phyloP scores from a whole-genome alignment of 1,284 basidiomycete genomes.

The Phaffia rhodozyma region DNA sequence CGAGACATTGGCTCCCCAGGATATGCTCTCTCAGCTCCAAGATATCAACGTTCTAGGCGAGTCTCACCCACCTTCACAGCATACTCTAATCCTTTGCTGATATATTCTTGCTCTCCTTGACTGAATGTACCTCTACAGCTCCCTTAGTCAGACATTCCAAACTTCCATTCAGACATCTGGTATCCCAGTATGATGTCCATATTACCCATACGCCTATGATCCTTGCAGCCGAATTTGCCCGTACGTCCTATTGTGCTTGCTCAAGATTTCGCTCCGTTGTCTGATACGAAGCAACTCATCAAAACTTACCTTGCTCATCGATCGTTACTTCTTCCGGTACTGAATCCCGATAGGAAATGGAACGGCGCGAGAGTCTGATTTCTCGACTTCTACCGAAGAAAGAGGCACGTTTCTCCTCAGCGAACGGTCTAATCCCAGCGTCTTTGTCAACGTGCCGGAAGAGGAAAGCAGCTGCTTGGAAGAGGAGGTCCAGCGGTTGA shows the following conservation, averaged over 20 bases:
- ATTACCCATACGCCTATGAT: slow-evolving; percentile 52
- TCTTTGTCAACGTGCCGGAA: background rate
- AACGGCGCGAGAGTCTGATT: slow-evolving; percentile 43
- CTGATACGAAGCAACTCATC: background rate
- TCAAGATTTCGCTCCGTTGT: background rate
- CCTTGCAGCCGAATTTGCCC: slow-evolving; percentile 31
- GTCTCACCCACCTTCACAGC: slow-evolving; percentile 1
- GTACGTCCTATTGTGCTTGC: background rate
- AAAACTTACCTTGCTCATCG: background rate
- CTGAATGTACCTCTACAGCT: slow-evolving; percentile 26
- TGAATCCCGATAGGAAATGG: slow-evolving; percentile 44
- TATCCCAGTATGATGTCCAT: slow-evolving; percentile 45
- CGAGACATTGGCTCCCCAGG: slow-evolving; percentile 34
- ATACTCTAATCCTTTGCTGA: background rate
- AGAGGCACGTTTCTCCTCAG: slow-evolving; percentile 42
- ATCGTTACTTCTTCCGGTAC: slow-evolving; percentile 21
- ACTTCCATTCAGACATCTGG: slow-evolving; percentile 45
- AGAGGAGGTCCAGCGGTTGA: background rate
- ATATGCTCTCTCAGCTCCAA: slow-evolving; percentile 37
- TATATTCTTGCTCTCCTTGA: slow-evolving; percentile 1
- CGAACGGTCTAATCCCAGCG: slow-evolving; percentile 17
- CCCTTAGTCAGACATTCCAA: slow-evolving; percentile 49
- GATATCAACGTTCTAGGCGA: slow-evolving; percentile 39
- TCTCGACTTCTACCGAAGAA: slow-evolving; percentile 41
- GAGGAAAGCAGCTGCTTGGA: slow-evolving; percentile 15